A percentile compares a stretch with the other conserved stretches of the same genome.
These are phyloP conservation scores for Phytophthora brassicae DNA, from an alignment of 352 stramenopile genomes.

Conservation along the genomic window DNA sequence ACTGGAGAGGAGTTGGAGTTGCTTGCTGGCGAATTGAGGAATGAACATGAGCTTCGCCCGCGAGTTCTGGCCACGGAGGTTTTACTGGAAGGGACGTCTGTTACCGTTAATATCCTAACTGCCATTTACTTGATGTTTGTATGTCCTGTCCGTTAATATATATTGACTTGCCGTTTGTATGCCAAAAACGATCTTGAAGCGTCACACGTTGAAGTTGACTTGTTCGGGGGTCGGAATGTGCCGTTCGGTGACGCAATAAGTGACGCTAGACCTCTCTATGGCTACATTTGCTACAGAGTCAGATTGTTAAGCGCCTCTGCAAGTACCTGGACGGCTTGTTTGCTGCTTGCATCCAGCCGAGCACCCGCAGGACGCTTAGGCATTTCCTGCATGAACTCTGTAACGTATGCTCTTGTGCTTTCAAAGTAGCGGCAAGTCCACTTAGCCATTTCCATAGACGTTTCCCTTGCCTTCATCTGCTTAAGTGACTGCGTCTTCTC, in stretches of 20 bases:
- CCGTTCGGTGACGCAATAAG: not conserved
- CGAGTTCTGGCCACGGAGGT: too few species aligned
- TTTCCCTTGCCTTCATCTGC: conserved; percentile 9
- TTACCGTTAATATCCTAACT: conserved; percentile 12
- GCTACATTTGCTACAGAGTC: not conserved
- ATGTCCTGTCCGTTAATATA: not conserved
- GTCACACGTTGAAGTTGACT: conserved; percentile 27
- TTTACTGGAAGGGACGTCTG: conserved; percentile 9
- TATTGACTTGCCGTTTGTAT: conserved; percentile 20
- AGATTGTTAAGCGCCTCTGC: conserved; percentile 29
- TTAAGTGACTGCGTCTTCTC: conserved; percentile 26
- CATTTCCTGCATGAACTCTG: conserved; percentile 25
- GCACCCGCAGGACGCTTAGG: conserved; percentile 12
- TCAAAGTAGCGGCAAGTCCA: conserved; percentile 35
- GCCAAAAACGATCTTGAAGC: conserved; percentile 21
- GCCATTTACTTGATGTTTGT: conserved; percentile 17
- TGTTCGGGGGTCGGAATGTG: not conserved
- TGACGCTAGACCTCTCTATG: conserved; percentile 5
- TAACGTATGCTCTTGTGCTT: conserved; percentile 25
- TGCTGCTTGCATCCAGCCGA: conserved; percentile 26
- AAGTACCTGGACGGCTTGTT: conserved; percentile 26
- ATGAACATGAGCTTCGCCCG: too few species aligned
- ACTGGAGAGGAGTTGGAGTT: conserved; percentile 19
- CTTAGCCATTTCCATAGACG: conserved; percentile 12
- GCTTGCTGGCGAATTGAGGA: conserved; percentile 14